Evolutionary conservation across 2,329 filamentous ascomycete genomes (phyloP), one percentile per base, ranked within the genome.

Genomic region (Passalora sequoiae): DNA sequence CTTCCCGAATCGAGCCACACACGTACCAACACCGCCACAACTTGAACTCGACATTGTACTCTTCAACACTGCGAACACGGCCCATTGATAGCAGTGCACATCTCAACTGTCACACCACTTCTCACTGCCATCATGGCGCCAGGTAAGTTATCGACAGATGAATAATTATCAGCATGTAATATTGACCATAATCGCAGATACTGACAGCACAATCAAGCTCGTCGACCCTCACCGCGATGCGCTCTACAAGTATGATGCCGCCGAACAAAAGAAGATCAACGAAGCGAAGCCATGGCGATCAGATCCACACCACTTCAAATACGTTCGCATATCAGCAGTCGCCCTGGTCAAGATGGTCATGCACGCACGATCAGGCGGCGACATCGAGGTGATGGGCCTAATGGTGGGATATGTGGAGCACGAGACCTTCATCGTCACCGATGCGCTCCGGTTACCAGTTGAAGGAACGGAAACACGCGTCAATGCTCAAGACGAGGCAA

Each of bases 271-370:
- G 61, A 69, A 74, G 27, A 76, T 85, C 53, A 76, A 75, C 50
- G 69, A 75, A 8, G 71, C 75, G 16, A 77, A 77, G 41, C 89
- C 89, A 49, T 97, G 92, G 92, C 72, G 71, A 38, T 73, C 72
- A 35, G 82, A 96, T 61, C 83, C 84, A 0, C 77, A 88, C 66
- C 83, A 96, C 73, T 98, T 97, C 78, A 94, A 91, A 65, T 78
- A 85, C 41, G 88, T 97, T 35, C 87, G 89, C 59, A 91, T 98
- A 68, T 94, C 87, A 40, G 89, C 92, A 46, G 83, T 95, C 9
- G 92, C 92, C 4, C 78, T 98, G 46, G 79, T 97, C 57, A 98
- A 98, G 71, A 98, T 98, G 92, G 88, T 94, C 53, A 97, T 96
- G 86, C 92, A 98, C 66, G 92, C 92, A 7, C 86, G 92, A n/a